Evolutionary conservation across 805 yeast species (phyloP), one percentile per base, ranked within the genome.

Genomic region (Ogataea salicorniae): DNA sequence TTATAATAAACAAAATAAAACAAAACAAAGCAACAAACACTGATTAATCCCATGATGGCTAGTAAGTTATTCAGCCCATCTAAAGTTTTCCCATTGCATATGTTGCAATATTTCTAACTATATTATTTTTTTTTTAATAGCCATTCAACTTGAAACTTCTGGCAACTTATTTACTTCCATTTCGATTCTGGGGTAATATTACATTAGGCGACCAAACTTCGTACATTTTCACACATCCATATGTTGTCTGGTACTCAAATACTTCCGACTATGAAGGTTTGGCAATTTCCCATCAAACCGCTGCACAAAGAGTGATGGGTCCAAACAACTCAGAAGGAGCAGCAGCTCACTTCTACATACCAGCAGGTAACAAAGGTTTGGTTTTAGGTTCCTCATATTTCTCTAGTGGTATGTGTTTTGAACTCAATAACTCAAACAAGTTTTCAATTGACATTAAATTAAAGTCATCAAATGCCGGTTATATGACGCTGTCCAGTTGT

Each of bases 151-250:
- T 42, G 57, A 57, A 49, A 58, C 62, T 23, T 52, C 62, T 6
- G 75, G 72, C 36, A 60, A 74, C 35, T 76, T 80, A 48, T 62
- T 66, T 36, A 53, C 58, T 0, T 70, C 77, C 45, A 70, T 81
- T 43, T 63, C 76, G 3, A 61, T 86, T 85, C 59, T 85, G 80
- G 65, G 82, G 84, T 41, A 86, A 86, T 65, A 66, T 86, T 67
- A 65, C 85, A 14, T 64, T 86, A 41, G 86, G 75, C 1, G 74
- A 74, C 52, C 90, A 83, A 58, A 75, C 80, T 1, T 72, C 76
- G 47, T 84, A 89, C 1, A 76, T 81, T 0, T 86, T 85, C 85
- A 78, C 90, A 0, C 87, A 83, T 54, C 95, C 95, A 5, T 84
- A 84, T 59, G 77, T 85, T 13, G 65, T 83, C 6, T 85, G 88